Percentiles rank a stretch among this genome's conserved stretches.
These are phyloP conservation scores for Thermothelomyces thermophilus DNA, from an alignment of 2,329 filamentous ascomycete genomes.

Conservation along the genomic window DNA sequence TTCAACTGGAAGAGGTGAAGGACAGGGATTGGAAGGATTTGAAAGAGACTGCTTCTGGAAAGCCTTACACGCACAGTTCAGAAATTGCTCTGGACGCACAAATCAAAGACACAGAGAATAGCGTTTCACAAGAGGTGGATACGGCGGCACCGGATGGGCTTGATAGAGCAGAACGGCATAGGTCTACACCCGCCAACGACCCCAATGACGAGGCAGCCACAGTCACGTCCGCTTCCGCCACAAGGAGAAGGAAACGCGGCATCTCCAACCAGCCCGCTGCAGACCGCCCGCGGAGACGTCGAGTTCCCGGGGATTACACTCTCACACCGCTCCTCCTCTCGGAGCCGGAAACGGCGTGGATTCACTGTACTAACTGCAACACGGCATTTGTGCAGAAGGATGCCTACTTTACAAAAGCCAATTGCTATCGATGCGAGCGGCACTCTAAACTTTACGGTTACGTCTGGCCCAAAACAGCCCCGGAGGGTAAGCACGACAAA, in stretches of 20 bases:
- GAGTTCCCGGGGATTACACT: slow-evolving; percentile 72
- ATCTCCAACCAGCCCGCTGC: neutral
- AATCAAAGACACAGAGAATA: neutral
- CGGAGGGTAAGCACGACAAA: slow-evolving; percentile 64
- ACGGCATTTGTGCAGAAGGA: slow-evolving; percentile 81
- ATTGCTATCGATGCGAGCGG: slow-evolving; percentile 87
- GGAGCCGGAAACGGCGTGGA: slow-evolving; percentile 73
- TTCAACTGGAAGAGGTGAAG: neutral
- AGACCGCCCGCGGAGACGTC: slow-evolving; percentile 30
- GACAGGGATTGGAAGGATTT: neutral
- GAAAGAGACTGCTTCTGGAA: neutral
- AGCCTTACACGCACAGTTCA: neutral
- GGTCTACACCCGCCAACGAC: neutral
- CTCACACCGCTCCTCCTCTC: slow-evolving; percentile 70
- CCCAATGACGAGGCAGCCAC: neutral
- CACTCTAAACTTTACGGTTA: slow-evolving; percentile 95
- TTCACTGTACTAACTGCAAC: slow-evolving; percentile 79
- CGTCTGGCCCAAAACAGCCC: slow-evolving; percentile 92
- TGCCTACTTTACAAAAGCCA: slow-evolving; percentile 76
- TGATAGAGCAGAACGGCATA: neutral
- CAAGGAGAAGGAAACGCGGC: neutral
- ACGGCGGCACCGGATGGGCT: neutral
- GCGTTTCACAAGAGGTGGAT: neutral
- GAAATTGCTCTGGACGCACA: neutral
- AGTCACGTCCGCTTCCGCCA: neutral